A percentile compares a stretch with the other conserved stretches of the same genome.
Conservation (phyloP, 352 stramenopile genomes). For the Pythium aphanidermatum region DNA sequence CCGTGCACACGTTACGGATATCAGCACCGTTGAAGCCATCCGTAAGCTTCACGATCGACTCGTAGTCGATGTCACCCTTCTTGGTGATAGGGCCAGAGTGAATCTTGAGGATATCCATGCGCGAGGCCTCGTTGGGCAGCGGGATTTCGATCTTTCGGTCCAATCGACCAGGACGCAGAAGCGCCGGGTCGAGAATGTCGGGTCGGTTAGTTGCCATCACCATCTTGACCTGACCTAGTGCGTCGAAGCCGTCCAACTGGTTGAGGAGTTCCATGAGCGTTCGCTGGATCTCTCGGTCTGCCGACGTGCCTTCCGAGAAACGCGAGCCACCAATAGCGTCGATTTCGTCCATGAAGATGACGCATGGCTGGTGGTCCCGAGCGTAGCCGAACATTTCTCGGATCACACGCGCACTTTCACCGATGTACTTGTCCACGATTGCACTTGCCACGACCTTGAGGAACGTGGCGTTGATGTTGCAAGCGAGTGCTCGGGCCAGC, state of each 20-base stretch:
- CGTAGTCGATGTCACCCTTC: constrained; percentile 99
- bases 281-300: constrained; percentile 98
- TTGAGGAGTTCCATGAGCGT: constrained; percentile 99
- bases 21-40: constrained; percentile 99
- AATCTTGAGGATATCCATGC: constrained; percentile 99
- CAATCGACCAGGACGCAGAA: constrained; percentile 96
- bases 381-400: constrained; percentile 99
- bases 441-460: constrained; percentile 99
- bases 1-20: constrained; percentile 98
- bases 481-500: constrained; percentile 96
- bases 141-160: constrained; percentile 99
- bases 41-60: constrained; percentile 98
- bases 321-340: constrained; percentile 98
- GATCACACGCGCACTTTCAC: constrained; percentile 98
- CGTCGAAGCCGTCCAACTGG: constrained; percentile 99
- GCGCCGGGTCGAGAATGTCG: constrained; percentile 98
- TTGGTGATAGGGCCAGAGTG: constrained; percentile 98
- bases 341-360: constrained; percentile 99
- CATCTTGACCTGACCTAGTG: constrained; percentile 98
- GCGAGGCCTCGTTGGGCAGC: constrained; percentile 96
- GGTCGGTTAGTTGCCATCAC: constrained; percentile 99
- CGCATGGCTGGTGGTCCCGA: constrained; percentile 97
- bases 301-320: constrained; percentile 96
- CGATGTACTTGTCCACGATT: constrained; percentile 99
- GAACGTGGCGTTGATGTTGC: constrained; percentile 99